Evolutionary conservation across 148 eudicot genomes (phyloP).

Genomic region (Beta vulgaris): DNA sequence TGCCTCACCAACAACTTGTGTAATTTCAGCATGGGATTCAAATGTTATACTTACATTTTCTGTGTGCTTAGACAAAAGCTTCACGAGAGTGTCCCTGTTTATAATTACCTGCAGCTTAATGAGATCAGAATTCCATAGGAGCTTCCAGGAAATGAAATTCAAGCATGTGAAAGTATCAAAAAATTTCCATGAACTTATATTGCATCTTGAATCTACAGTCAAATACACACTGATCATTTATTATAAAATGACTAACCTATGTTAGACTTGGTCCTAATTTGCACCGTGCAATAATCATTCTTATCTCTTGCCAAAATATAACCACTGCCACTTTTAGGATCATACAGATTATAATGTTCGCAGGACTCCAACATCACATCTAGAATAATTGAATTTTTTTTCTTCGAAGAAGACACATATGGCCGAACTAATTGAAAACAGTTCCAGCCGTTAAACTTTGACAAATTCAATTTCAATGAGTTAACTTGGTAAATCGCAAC

Average conservation of each 20-base stretch:
- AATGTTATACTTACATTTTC: constrained; percentile 65
- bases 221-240: not conserved
- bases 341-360: not conserved
- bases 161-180: not conserved
- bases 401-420: not conserved
- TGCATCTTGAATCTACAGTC: not conserved
- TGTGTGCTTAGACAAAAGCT: constrained; percentile 78
- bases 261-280: not conserved
- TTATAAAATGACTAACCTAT: not conserved
- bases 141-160: not conserved
- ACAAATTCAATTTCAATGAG: not conserved
- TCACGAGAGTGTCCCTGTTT: constrained; percentile 59
- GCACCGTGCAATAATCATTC: not conserved
- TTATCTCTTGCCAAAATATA: not conserved
- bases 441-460: not conserved
- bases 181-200: not conserved
- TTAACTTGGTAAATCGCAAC: not conserved
- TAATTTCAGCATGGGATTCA: constrained; percentile 6
- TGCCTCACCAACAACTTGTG: not conserved
- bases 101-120: constrained; percentile 53
- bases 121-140: not conserved
- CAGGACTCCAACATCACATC: not conserved
- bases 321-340: not conserved
- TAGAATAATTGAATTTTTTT: no score
- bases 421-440: not conserved